Conservation (phyloP, 495 filamentous ascomycete genomes). For the Penicillium cinerascens region DNA sequence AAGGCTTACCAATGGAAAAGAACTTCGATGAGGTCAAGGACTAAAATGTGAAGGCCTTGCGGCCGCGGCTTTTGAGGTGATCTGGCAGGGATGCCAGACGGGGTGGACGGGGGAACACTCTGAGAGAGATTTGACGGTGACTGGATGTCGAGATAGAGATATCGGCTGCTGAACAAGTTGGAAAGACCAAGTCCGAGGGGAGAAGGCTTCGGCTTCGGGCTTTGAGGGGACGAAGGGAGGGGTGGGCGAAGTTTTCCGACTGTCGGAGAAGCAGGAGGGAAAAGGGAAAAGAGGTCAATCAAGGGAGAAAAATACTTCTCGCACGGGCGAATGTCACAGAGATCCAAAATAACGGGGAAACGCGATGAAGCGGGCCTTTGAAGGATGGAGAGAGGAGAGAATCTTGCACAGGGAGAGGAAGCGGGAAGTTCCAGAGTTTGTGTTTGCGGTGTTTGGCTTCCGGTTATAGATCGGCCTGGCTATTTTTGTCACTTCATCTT, state of each 20-base stretch:
- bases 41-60: constrained; percentile 21
- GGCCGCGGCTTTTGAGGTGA: constrained; percentile 19
- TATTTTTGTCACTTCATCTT: neutral
- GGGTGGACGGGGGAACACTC: constrained; percentile 12
- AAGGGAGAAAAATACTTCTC: constrained; percentile 6
- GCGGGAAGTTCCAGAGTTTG: constrained; percentile 26
- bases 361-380: constrained; percentile 8
- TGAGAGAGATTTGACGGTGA: neutral
- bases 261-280: neutral
- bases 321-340: neutral
- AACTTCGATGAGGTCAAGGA: constrained; percentile 22
- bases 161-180: constrained; percentile 1
- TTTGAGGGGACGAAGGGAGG: constrained; percentile 20
- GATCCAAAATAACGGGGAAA: constrained; percentile 1
- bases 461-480: constrained; percentile 19
- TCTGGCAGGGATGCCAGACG: constrained; percentile 31
- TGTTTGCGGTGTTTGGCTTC: constrained; percentile 30
- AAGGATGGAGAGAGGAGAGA: constrained; percentile 23
- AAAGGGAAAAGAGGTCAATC: constrained; percentile 9
- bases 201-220: neutral
- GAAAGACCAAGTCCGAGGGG: constrained; percentile 5
- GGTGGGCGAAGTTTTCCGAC: constrained; percentile 20
- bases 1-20: constrained; percentile 22
- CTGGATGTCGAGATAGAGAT: neutral
- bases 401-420: constrained; percentile 24